A percentile compares a stretch with the other conserved stretches of the same genome.
Conservation (phyloP, 768 basidiomycete genomes). For the Pleurotus pulmonarius region DNA sequence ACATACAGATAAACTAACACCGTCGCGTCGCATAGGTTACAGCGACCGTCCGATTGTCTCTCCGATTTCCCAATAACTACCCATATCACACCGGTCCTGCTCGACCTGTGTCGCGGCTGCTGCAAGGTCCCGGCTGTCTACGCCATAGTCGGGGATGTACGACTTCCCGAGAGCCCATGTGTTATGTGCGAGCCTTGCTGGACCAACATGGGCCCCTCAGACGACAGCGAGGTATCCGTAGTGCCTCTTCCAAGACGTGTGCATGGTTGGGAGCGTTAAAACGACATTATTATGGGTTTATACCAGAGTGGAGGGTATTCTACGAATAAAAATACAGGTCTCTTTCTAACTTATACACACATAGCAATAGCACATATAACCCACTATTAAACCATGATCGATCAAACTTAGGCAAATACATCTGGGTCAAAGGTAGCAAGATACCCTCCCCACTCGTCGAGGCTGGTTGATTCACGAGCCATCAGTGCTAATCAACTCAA, state of each 20-base stretch:
- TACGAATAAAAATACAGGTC: slow-evolving; percentile 4
- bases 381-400: neutral
- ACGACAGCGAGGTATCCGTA: slow-evolving; percentile 41
- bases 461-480: neutral
- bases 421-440: slow-evolving; percentile 1
- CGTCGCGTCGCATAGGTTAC: slow-evolving; percentile 37
- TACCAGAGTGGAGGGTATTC: too few species aligned
- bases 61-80: slow-evolving; percentile 65
- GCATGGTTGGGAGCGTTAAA: slow-evolving; percentile 24
- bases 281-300: too few species aligned
- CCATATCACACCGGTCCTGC: slow-evolving; percentile 57
- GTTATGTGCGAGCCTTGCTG: slow-evolving; percentile 72
- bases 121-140: slow-evolving; percentile 64
- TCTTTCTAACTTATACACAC: too few species aligned
- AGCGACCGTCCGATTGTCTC: slow-evolving; percentile 52
- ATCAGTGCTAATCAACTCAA: neutral
- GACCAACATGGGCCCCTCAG: slow-evolving; percentile 59
- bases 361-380: too few species aligned
- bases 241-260: slow-evolving; percentile 49
- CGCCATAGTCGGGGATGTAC: slow-evolving; percentile 65
- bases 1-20: too few species aligned
- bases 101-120: slow-evolving; percentile 68
- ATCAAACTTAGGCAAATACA: neutral
- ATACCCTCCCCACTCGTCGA: slow-evolving; percentile 7
- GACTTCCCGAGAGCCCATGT: slow-evolving; percentile 78